Base-by-base conservation (phyloP, 2,329 filamentous ascomycete genomes). In the Allantophomopsis lycopodina region DNA sequence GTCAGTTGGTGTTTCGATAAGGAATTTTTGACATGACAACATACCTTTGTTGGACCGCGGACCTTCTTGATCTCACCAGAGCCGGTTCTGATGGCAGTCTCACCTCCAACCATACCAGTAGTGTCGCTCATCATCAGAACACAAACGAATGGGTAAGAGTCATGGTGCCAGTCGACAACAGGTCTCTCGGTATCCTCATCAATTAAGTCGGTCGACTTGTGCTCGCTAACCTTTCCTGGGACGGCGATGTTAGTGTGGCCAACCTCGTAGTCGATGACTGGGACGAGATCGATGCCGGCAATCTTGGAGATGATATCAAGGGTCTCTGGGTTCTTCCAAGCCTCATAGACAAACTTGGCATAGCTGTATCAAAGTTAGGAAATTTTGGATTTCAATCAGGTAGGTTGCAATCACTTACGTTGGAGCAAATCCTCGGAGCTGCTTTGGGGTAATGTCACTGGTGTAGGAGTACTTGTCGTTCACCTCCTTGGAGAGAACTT, bases 271-370 rank as follows among this genome's bases (percentile, higher is more conserved):
- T 76, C 66, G 51, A 73, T 65, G 7, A 60, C 63, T 0, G 69
- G 70, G 7, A 76, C 59, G 12, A 77, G 61, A 7, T 76, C 73
- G 15, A 77, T 61, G 7, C 72, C 71, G 16, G 73, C 71, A 36
- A 75, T 64, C 42, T 67, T 61, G 2, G 70, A 75, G 39, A 77
- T 60, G 46, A 67, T 65, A 7, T 60, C 56, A 3, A 76, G 62
- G 2, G 69, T 65, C 37, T 72, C 63, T 0, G 73, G 68, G 36
- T 65, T 64, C 41, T 66, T 71, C 75, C 73, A 79, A 2, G 69
- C 69, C 42, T 70, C 70, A 48, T 79, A 77, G 4, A 73, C 68
- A 46, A 83, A 83, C 1, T 76, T 76, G 1, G 76, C 76, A 48
- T 71, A 69, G 43, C 71, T 75, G 43, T 21, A 32, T 20, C n/a